Conservation (phyloP, 225 moss, liverwort and hornwort genomes). For the Neckera pumila region DNA sequence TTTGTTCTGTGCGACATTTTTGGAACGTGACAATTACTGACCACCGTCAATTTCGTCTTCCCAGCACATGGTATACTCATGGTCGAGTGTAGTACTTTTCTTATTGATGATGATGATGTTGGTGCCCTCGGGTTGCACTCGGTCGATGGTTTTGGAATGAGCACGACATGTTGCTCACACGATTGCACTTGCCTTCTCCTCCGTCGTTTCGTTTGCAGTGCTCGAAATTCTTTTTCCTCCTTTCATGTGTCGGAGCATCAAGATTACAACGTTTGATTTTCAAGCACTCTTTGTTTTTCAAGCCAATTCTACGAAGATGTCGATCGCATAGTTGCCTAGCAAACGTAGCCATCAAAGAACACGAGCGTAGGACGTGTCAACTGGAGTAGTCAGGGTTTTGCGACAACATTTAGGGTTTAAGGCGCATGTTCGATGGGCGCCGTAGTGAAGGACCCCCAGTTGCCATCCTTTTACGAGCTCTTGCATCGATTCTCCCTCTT, state of each 20-base stretch:
- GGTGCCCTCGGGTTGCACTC: neutral
- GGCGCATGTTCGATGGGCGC: neutral
- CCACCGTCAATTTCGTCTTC: neutral
- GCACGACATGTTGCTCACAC: neutral
- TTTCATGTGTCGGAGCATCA: neutral
- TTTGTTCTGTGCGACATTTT: neutral
- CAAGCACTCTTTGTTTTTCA: neutral
- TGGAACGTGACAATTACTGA: neutral
- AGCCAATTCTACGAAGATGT: neutral
- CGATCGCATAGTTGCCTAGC: neutral
- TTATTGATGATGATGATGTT: neutral
- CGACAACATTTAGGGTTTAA: neutral
- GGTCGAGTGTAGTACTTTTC: neutral
- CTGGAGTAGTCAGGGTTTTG: neutral
- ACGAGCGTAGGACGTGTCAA: neutral
- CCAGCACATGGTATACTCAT: neutral
- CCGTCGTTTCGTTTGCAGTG: neutral
- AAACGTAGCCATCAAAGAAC: neutral
- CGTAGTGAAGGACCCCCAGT: neutral
- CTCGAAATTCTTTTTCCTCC: neutral
- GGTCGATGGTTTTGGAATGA: neutral
- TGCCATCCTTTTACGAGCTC: slow-evolving; percentile 37
- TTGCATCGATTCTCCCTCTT: slow-evolving; percentile 33
- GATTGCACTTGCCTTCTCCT: neutral
- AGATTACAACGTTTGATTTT: neutral